Percentiles rank a stretch among this genome's conserved stretches.
These are phyloP conservation scores for Helotiales sp. DNA, from an alignment of 2,329 filamentous ascomycete species.

Conservation along the genomic window DNA sequence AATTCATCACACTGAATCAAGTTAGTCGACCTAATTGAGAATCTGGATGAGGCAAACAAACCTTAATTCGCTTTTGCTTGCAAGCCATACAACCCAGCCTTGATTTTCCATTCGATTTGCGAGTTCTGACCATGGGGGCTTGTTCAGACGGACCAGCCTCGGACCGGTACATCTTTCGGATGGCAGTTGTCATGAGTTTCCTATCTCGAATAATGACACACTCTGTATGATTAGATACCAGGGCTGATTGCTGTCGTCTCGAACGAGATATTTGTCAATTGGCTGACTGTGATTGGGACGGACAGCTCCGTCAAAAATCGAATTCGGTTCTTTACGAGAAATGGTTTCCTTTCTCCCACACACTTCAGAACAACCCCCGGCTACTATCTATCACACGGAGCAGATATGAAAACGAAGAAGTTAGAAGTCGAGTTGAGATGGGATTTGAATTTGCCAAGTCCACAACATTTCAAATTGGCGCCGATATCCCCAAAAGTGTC, in stretches of 20 bases:
- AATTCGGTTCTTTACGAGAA: background rate
- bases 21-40: background rate
- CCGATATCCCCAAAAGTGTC: background rate
- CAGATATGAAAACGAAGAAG: background rate
- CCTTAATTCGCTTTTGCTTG: constrained; percentile 28
- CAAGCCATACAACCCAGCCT: constrained; percentile 25
- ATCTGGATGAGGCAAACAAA: constrained; percentile 1
- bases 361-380: background rate
- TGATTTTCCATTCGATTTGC: constrained; percentile 26
- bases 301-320: background rate
- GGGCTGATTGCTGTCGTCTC: background rate
- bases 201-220: background rate
- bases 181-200: background rate
- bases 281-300: background rate
- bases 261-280: background rate
- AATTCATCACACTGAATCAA: constrained; percentile 11
- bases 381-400: background rate
- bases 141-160: background rate
- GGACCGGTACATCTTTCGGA: constrained; percentile 3
- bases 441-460: background rate
- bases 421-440: background rate
- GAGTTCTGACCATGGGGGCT: constrained; percentile 2
- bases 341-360: background rate
- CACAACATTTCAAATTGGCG: background rate
- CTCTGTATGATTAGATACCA: background rate